Conservation (phyloP, 164 flowering plant genomes). For the Annona cherimola region DNA sequence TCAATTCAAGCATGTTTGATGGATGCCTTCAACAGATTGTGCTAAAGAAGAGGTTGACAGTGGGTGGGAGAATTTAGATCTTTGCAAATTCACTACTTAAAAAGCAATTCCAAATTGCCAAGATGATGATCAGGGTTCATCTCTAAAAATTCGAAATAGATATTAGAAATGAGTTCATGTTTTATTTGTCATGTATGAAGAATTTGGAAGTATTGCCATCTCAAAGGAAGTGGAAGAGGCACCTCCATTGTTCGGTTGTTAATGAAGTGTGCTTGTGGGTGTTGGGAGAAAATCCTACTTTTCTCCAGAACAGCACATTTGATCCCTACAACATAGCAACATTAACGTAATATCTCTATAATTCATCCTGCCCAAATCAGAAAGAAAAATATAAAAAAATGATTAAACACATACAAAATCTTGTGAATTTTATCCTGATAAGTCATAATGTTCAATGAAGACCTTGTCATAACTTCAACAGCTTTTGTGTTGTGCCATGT, state of each 20-base stretch:
- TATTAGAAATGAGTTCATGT: background rate
- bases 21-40: background rate
- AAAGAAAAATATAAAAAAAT: background rate
- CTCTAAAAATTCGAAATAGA: background rate
- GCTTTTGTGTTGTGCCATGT: no score
- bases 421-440: no score
- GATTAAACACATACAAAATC: background rate
- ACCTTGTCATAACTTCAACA: no score
- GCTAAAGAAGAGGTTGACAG: background rate
- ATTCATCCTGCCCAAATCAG: background rate
- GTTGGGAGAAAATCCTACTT: conserved; percentile 56
- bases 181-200: conserved; percentile 1
- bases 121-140: background rate
- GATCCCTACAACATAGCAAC: conserved; percentile 46
- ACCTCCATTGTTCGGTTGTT: conserved; percentile 99
- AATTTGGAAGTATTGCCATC: background rate
- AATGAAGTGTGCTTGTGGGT: conserved; percentile 97
- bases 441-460: no score
- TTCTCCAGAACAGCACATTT: conserved; percentile 81
- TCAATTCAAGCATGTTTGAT: background rate
- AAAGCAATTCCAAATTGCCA: background rate
- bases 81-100: background rate
- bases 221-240: background rate
- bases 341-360: conserved; percentile 3
- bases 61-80: background rate